Base-by-base conservation (phyloP, 495 filamentous ascomycete species). In the Thermochaetoides thermophila region DNA sequence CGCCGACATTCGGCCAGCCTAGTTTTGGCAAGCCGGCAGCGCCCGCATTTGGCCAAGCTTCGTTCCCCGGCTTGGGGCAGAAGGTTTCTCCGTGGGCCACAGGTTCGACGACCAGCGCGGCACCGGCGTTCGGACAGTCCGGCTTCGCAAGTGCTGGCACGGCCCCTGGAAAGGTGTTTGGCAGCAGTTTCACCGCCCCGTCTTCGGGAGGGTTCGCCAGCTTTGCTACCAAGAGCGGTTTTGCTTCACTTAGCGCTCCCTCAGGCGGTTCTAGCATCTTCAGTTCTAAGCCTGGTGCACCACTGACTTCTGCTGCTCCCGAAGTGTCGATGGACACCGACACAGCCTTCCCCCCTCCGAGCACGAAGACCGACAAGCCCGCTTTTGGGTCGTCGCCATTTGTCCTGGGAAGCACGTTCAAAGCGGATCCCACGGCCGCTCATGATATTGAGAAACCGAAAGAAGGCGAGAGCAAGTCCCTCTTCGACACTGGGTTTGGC, bases 381-480 rank as follows among this genome's bases (percentile, higher is more conserved):
- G 49, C 59, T 25, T 77, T 84, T 49, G 73, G 75, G 11, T 49
- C 62, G 21, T 57, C 61, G 32, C 64, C 68, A 0, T 94, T 95
- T 50, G 72, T 73, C 16, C 64, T 95, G 14, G 76, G 70, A 2
- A 81, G 78, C 27, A 78, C 73, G 10, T 95, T 95, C 57, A 84
- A 89, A 52, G 64, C 64, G 18, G 86, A 92, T 48, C 67, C 66
- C 7, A 30, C 43, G 13, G 59, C 65, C 32, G 69, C 69, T 16
- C 69, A 68, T 30, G 73, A 78, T 39, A 74, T 78, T 41, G 55
- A 53, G 13, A 63, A 72, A 7, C 68, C 71, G 23, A 54, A 67
- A 13, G 42, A 52, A 9, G 58, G 57, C 10, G 37, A 48, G 30
- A 49, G 50, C 21, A 56, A 46, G 11, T 68, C 61, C 17, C 53